phyloP scores from a whole-genome alignment of 768 basidiomycete species.

The Suillus occidentalis region DNA sequence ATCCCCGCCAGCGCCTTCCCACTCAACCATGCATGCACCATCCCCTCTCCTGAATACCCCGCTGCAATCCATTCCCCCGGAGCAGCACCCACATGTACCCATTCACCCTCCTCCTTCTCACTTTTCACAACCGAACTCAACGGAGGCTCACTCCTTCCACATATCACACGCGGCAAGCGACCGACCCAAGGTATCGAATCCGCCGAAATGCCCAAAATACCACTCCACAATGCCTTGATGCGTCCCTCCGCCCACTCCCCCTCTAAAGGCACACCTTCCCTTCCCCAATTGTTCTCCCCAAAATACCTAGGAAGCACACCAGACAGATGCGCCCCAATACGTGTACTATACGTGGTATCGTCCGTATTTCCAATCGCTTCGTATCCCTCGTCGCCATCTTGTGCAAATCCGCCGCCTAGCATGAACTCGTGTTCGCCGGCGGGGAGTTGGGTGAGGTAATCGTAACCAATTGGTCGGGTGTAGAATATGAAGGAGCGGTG shows the following conservation, averaged over 20 bases:
- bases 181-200: conserved; percentile 75
- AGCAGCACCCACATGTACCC: conserved; percentile 18
- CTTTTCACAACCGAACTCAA: background rate
- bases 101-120: background rate
- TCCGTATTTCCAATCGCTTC: conserved; percentile 40
- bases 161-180: conserved; percentile 48
- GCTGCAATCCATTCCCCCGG: conserved; percentile 75
- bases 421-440: conserved; percentile 50
- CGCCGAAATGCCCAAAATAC: conserved; percentile 61
- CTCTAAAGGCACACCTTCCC: conserved; percentile 23
- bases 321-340: conserved; percentile 36
- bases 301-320: conserved; percentile 57
- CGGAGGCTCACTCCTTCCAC: conserved; percentile 39
- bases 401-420: conserved; percentile 59
- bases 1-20: conserved; percentile 60
- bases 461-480: conserved; percentile 43
- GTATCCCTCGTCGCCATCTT: conserved; percentile 29
- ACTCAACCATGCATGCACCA: conserved; percentile 70
- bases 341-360: conserved; percentile 35
- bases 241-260: conserved; percentile 42
- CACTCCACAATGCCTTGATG: conserved; percentile 61
- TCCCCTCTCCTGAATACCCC: conserved; percentile 72
- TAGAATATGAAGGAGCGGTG: conserved; percentile 60
- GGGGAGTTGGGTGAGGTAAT: conserved; percentile 69
- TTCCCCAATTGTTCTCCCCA: conserved; percentile 44